phyloP scores from a whole-genome alignment of 192 early-diverging fungal species.

The Coemansia sp. region DNA sequence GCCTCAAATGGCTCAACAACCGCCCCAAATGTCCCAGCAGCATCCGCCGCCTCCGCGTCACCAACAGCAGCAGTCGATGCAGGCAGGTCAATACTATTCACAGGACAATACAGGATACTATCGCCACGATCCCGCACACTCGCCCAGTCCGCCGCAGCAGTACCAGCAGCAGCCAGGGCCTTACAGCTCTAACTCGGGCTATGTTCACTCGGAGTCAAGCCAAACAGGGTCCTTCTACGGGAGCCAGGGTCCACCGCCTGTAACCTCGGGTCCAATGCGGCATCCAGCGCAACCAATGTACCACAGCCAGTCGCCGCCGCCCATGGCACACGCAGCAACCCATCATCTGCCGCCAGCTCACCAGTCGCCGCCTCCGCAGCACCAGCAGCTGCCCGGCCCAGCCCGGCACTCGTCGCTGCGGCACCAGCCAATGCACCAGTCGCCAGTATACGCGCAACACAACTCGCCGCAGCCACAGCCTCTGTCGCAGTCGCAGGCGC shows the following conservation, averaged over 20 bases:
- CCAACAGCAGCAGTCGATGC: background rate
- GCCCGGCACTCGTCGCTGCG: slow-evolving; percentile 15
- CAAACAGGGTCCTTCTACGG: slow-evolving; percentile 10
- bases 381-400: background rate
- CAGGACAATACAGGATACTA: slow-evolving; percentile 13
- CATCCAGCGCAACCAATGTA: background rate
- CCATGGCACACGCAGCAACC: background rate
- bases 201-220: background rate
- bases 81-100: background rate
- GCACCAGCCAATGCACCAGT: slow-evolving; percentile 13
- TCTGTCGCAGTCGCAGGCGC: slow-evolving; percentile 8
- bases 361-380: slow-evolving; percentile 20
- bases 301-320: slow-evolving; percentile 2
- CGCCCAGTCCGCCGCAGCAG: background rate
- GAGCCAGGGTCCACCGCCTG: slow-evolving; percentile 2
- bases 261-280: slow-evolving; percentile 1
- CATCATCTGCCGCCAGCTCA: background rate
- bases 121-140: slow-evolving; percentile 4
- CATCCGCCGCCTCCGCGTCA: background rate
- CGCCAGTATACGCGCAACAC: slow-evolving; percentile 22
- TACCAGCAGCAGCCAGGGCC: background rate
- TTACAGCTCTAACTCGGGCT: background rate
- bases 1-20: background rate
- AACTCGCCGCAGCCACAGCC: slow-evolving; percentile 23
- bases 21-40: background rate